A percentile compares a stretch with the other conserved stretches of the same genome.
Evolutionary conservation across 2,329 filamentous ascomycete genomes (phyloP).

Genomic region (Geoglossum cookeanum): DNA sequence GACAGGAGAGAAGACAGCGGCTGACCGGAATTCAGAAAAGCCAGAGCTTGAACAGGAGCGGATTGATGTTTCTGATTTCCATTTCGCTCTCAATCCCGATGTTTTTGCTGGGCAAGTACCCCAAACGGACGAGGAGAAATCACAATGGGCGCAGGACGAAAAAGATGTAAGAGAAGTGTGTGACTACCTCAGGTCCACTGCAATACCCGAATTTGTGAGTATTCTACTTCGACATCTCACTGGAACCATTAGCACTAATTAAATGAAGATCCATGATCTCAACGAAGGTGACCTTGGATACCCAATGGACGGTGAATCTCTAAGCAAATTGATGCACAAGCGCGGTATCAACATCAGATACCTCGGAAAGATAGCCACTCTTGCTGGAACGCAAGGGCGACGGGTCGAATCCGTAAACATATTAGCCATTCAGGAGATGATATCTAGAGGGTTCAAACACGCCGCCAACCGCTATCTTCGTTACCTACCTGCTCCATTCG

Average conservation of each 20-base stretch:
- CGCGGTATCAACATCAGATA: constrained; percentile 95
- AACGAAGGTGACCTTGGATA: constrained; percentile 88
- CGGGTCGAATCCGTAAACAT: constrained; percentile 60
- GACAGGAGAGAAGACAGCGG: constrained; percentile 17
- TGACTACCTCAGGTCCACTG: constrained; percentile 52
- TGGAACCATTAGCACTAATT: not conserved
- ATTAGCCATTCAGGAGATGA: constrained; percentile 77
- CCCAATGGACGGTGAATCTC: constrained; percentile 92
- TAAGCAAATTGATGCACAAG: constrained; percentile 80
- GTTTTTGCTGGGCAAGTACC: constrained; percentile 84
- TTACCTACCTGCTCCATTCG: constrained; percentile 59
- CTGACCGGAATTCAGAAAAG: not conserved
- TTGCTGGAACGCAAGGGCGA: constrained; percentile 45
- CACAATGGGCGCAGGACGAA: constrained; percentile 66
- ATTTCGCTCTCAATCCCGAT: constrained; percentile 81
- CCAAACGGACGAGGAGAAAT: constrained; percentile 79
- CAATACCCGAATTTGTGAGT: constrained; percentile 54
- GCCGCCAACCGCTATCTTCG: constrained; percentile 61
- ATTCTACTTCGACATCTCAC: not conserved
- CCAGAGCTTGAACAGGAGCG: constrained; percentile 34
- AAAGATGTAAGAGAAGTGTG: constrained; percentile 72
- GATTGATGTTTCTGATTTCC: constrained; percentile 74
- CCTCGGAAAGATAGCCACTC: constrained; percentile 62
- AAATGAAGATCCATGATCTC: constrained; percentile 49
- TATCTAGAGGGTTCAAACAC: constrained; percentile 92